Base-by-base conservation (phyloP, 805 yeast species). In the Lipomyces lipofer region DNA sequence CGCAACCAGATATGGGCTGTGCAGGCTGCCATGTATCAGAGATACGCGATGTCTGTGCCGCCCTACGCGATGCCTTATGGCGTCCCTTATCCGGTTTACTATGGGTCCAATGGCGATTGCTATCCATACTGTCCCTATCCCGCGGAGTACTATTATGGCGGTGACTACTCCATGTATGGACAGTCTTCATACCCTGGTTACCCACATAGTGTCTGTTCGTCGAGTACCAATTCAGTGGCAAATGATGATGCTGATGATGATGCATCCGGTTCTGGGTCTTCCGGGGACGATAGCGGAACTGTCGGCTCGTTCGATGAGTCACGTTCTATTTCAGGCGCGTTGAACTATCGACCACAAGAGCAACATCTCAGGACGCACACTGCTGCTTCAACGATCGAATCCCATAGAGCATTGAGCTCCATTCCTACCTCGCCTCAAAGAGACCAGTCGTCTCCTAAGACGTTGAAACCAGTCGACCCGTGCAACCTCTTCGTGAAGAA, bases 401-500 rank as follows among this genome's bases (percentile, higher is more conserved):
- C n/a, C n/a, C n/a, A n/a, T n/a, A n/a, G n/a, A n/a, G n/a, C n/a
- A n/a, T n/a, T n/a, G n/a, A n/a, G n/a, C n/a, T n/a, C n/a, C n/a
- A n/a, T n/a, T n/a, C n/a, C n/a, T n/a, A n/a, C n/a, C n/a, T n/a
- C n/a, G n/a, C n/a, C n/a, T n/a, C n/a, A n/a, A n/a, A n/a, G n/a
- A n/a, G n/a, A n/a, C n/a, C n/a, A 28, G 44, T 25, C 30, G n/a
- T n/a, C 12, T 39, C 32, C 39, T 12, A 19, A 33, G 22, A 19
- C 42, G n/a, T 27, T 42, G 38, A 43, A 35, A 17, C 47, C 49
- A 21, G 32, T 46, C 15, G 60, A 56, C 22, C 49, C 56, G 13
- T 44, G 58, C 36, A 58, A 52, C 35, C 47, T 59, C 9, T 59
- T 43, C 42, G 56, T 59, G n/a, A 52, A 43, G 25, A 57, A 57